Base-by-base conservation (phyloP, 2,329 filamentous ascomycete species). In the Penicillium sp. region DNA sequence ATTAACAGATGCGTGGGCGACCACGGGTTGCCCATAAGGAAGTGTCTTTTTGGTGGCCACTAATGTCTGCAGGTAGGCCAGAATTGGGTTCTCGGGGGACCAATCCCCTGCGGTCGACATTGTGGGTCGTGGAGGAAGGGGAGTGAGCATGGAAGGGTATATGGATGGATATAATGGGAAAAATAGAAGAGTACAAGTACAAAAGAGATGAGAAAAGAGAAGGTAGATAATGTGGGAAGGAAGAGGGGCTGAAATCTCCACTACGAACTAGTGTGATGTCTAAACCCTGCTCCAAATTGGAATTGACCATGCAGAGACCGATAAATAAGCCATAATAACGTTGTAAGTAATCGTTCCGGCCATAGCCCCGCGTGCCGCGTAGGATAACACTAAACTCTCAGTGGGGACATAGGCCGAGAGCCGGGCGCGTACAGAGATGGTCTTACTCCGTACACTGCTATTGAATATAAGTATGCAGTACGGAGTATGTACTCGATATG, bases 1-100 rank as follows among this genome's bases (percentile, higher is more conserved):
- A 61, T 83, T 82, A 55, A 83, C 82, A 23, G 83, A 85, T 15
- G 84, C 76, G 60, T 81, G 82, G 46, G 75, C 74, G 50, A 70
- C 72, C 39, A 76, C 68, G 6, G 75, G 73, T 44, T 73, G 65
- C 27, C 72, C 70, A 58, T 72, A 68, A n/a, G 75, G 75, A 21
- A 77, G 64, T 31, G 68, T 65, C 47, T 68, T 67, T 55, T 77
- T 77, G 58, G 60, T 61, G 36, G 60, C 61, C 27, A 63, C 60
- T 53, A 77, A 60, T 46, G 66, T 67, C 49, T 69, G 67, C n/a
- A 76, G 64, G 54, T 77, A 77, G 54, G 70, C 64, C 38, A 72
- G 59, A 44, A 76, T 66, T n/a, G 70, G 67, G 57, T 76, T 76
- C 38, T 67, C 64, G 25, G 69, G 65, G 43, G 50, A 53, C 45